Evolutionary conservation across 1,284 basidiomycete species (phyloP).

Genomic region (Boletus mariae): DNA sequence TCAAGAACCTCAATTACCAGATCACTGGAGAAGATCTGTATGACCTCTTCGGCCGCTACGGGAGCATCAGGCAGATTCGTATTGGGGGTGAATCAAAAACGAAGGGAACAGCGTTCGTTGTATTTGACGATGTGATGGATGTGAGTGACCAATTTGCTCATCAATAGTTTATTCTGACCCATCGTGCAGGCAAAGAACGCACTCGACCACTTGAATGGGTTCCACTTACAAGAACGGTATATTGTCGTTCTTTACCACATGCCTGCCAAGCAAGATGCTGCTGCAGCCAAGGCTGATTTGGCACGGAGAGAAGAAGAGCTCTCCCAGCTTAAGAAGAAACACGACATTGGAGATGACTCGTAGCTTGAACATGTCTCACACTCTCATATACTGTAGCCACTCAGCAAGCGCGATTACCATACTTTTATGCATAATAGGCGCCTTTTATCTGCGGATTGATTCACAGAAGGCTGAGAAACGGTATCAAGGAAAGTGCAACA

Average conservation of each 20-base stretch:
- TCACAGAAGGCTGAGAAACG: constrained; percentile 8
- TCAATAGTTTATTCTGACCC: constrained; percentile 13
- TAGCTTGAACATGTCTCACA: constrained; percentile 32
- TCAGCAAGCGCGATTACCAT: constrained; percentile 1
- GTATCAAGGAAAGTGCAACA: constrained; percentile 9
- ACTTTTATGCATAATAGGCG: constrained; percentile 7
- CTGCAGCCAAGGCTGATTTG: constrained; percentile 89
- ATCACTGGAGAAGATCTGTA: constrained; percentile 94
- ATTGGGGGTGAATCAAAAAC: constrained; percentile 91
- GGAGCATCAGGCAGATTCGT: constrained; percentile 92
- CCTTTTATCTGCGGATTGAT: constrained; percentile 11
- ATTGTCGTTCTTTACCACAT: constrained; percentile 98
- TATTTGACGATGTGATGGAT: constrained; percentile 87
- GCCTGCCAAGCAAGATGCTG: constrained; percentile 91
- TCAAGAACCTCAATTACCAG: constrained; percentile 92
- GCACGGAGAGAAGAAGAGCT: constrained; percentile 91
- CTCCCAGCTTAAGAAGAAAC: constrained; percentile 81
- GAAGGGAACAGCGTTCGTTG: constrained; percentile 94
- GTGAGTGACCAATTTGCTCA: constrained; percentile 43
- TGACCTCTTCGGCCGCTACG: constrained; percentile 97
- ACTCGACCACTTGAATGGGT: constrained; percentile 94
- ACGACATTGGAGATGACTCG: constrained; percentile 68
- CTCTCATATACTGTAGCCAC: constrained; percentile 5
- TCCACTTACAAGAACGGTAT: constrained; percentile 97
- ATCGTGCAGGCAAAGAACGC: constrained; percentile 83